These are phyloP conservation scores for Ramaria sp. DNA, from an alignment of 768 basidiomycete genomes.

Conservation along the genomic window DNA sequence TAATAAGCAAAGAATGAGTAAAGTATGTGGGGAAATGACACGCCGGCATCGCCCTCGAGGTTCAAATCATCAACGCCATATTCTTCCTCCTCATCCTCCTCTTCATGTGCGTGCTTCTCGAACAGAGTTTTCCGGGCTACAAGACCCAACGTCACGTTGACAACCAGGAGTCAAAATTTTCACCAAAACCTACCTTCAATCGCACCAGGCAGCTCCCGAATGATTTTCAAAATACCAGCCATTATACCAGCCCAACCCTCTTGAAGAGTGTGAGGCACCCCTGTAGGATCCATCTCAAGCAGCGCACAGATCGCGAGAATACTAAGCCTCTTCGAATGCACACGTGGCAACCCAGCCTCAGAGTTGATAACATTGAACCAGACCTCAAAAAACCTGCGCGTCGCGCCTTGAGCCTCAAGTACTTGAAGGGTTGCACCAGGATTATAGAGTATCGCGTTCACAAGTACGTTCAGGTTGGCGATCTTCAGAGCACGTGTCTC, in stretches of 20 bases:
- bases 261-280: slow-evolving; percentile 47
- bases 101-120: slow-evolving; percentile 30
- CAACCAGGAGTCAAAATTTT: background rate
- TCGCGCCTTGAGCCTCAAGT: slow-evolving; percentile 56
- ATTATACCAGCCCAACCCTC: slow-evolving; percentile 74
- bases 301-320: slow-evolving; percentile 68
- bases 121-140: slow-evolving; percentile 54
- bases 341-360: slow-evolving; percentile 51
- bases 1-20: background rate
- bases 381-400: slow-evolving; percentile 69
- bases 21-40: slow-evolving; percentile 7
- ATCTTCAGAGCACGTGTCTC: slow-evolving; percentile 57
- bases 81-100: slow-evolving; percentile 31
- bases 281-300: slow-evolving; percentile 53
- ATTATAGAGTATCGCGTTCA: slow-evolving; percentile 80
- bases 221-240: slow-evolving; percentile 56
- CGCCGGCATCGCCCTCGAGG: slow-evolving; percentile 59
- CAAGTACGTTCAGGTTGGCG: slow-evolving; percentile 72
- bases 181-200: slow-evolving; percentile 44
- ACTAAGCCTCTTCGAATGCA: slow-evolving; percentile 84
- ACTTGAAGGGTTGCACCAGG: slow-evolving; percentile 64
- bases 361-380: slow-evolving; percentile 72
- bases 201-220: slow-evolving; percentile 71
- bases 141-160: slow-evolving; percentile 7
- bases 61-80: slow-evolving; percentile 46